Evolutionary conservation across 176 grass and related monocot genomes (phyloP).

Genomic region (Elaeis guineensis): DNA sequence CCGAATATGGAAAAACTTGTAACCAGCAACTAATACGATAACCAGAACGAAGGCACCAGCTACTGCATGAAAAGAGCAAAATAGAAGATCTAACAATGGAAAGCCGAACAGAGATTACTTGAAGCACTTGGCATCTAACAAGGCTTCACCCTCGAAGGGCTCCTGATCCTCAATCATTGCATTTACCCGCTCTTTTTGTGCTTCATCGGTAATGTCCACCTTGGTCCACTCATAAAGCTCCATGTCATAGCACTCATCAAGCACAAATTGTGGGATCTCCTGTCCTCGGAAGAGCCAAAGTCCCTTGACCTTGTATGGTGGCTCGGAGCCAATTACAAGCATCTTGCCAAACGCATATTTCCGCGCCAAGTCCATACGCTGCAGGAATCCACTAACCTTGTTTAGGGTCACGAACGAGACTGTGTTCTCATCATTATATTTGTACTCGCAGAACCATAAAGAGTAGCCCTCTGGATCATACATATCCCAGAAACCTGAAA

Average conservation of each 20-base stretch:
- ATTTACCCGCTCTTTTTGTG: conserved; percentile 62
- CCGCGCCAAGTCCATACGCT: conserved; percentile 84
- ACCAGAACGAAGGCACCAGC: too few relatives aligned
- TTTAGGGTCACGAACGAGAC: conserved; percentile 88
- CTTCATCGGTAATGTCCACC: conserved; percentile 59
- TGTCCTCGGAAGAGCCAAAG: conserved; percentile 73
- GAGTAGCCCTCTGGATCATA: conserved; percentile 96
- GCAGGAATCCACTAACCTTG: conserved; percentile 90
- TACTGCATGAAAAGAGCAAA: too few relatives aligned
- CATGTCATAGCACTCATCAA: conserved; percentile 82
- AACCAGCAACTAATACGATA: too few relatives aligned
- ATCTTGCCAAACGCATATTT: conserved; percentile 91
- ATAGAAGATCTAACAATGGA: too few relatives aligned
- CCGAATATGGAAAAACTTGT: too few relatives aligned
- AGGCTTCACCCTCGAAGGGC: conserved; percentile 59
- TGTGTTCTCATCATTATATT: conserved; percentile 87
- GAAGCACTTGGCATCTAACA: conserved; percentile 86
- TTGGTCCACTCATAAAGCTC: conserved; percentile 82
- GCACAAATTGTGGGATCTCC: conserved; percentile 66
- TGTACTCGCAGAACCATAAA: conserved; percentile 98
- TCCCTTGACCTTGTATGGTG: conserved; percentile 76
- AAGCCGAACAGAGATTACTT: conserved; percentile 25
- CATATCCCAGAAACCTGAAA: conserved; percentile 98
- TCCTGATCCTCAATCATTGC: conserved; percentile 90
- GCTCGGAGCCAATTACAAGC: conserved; percentile 56